Evolutionary conservation across 2,329 filamentous ascomycete genomes (phyloP).

Genomic region (Monosporascus sp.): DNA sequence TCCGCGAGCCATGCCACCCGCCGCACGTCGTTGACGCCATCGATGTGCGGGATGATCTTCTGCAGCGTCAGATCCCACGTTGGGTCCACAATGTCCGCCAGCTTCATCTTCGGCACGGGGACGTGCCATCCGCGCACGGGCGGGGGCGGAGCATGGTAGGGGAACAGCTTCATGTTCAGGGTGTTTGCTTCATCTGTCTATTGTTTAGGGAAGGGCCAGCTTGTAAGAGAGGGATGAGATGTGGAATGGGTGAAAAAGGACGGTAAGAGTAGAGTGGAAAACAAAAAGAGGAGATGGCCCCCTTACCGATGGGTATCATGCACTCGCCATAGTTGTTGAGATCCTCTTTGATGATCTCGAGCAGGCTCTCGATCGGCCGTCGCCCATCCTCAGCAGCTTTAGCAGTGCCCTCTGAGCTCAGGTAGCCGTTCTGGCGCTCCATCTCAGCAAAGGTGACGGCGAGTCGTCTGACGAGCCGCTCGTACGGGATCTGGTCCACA

Average conservation of each 20-base stretch:
- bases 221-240: slow-evolving; percentile 5
- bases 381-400: slow-evolving; percentile 46
- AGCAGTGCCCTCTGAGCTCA: slow-evolving; percentile 44
- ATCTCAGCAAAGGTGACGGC: slow-evolving; percentile 81
- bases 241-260: neutral
- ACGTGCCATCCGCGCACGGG: slow-evolving; percentile 85
- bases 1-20: slow-evolving; percentile 82
- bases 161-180: slow-evolving; percentile 94
- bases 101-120: slow-evolving; percentile 68
- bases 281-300: slow-evolving; percentile 10
- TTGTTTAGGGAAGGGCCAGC: neutral
- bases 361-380: slow-evolving; percentile 73
- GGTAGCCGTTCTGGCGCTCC: slow-evolving; percentile 84
- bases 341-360: slow-evolving; percentile 79
- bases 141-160: slow-evolving; percentile 70
- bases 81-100: slow-evolving; percentile 57
- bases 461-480: slow-evolving; percentile 78
- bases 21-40: slow-evolving; percentile 85
- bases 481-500: slow-evolving; percentile 70
- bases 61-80: slow-evolving; percentile 73
- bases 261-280: neutral
- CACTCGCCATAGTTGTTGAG: slow-evolving; percentile 96
- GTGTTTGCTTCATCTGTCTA: slow-evolving; percentile 79
- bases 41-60: slow-evolving; percentile 77
- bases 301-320: slow-evolving; percentile 89